Percentiles rank a stretch among this genome's conserved stretches.
These are phyloP conservation scores for Scedosporium dehoogii DNA, from an alignment of 2,329 filamentous ascomycete species.

Conservation along the genomic window DNA sequence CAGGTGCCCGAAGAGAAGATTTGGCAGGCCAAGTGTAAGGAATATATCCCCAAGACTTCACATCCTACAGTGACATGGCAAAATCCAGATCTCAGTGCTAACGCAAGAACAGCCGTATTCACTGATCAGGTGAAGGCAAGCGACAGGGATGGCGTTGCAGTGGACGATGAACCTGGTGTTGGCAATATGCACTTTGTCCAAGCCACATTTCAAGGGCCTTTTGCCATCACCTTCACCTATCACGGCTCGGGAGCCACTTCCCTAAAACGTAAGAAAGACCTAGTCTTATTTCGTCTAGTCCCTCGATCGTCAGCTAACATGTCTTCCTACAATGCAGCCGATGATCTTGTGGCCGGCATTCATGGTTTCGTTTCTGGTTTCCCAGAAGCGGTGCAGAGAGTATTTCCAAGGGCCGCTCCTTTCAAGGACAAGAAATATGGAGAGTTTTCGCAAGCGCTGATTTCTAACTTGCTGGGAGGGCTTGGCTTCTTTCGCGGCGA, in stretches of 20 bases:
- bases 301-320: slow-evolving; percentile 82
- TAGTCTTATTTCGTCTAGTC: slow-evolving; percentile 26
- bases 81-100: not conserved
- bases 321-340: slow-evolving; percentile 46
- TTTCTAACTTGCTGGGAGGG: slow-evolving; percentile 88
- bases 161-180: slow-evolving; percentile 54
- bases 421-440: slow-evolving; percentile 66
- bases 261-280: not conserved
- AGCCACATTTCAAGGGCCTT: slow-evolving; percentile 80
- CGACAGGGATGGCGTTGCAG: slow-evolving; percentile 36
- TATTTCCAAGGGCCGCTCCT: slow-evolving; percentile 40
- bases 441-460: slow-evolving; percentile 76
- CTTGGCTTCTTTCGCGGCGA: slow-evolving; percentile 93
- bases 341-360: slow-evolving; percentile 46
- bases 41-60: no score
- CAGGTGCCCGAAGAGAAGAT: slow-evolving; percentile 55
- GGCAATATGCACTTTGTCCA: slow-evolving; percentile 86
- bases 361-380: slow-evolving; percentile 68
- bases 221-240: slow-evolving; percentile 41
- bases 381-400: slow-evolving; percentile 51
- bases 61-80: no score
- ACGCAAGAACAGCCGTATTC: slow-evolving; percentile 35
- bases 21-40: slow-evolving; percentile 65
- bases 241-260: not conserved
- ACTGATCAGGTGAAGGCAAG: slow-evolving; percentile 42